Conservation (phyloP, 495 filamentous ascomycete species). For the Xylaria bambusicola region DNA sequence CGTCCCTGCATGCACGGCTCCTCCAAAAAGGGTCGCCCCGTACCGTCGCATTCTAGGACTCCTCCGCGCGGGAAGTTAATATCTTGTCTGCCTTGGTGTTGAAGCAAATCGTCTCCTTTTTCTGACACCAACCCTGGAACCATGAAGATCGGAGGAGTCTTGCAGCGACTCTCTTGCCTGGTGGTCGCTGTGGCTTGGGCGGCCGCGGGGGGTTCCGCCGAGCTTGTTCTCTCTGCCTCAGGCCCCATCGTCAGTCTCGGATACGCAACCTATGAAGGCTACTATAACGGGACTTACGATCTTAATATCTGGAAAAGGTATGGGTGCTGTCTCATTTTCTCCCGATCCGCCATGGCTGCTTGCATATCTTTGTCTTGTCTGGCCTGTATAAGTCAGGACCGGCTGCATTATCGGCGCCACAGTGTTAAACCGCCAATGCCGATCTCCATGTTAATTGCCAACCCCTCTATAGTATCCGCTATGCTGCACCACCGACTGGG, state of each 20-base stretch:
- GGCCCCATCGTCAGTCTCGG: constrained; percentile 38
- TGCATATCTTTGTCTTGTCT: no score
- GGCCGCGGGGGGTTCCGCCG: neutral
- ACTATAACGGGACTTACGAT: constrained; percentile 32
- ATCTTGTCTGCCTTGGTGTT: neutral
- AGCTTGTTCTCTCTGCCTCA: constrained; percentile 1
- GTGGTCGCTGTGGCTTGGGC: neutral
- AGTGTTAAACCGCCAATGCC: neutral
- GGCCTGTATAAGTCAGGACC: neutral
- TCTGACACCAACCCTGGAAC: neutral
- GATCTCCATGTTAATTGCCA: constrained; percentile 8
- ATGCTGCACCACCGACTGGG: constrained; percentile 37
- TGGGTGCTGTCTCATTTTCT: constrained; percentile 1
- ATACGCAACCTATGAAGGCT: constrained; percentile 45
- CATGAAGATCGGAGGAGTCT: neutral
- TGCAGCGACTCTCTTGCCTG: neutral
- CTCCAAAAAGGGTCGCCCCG: neutral
- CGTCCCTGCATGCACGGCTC: neutral
- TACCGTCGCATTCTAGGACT: neutral
- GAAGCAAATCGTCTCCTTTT: neutral
- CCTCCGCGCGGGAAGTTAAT: neutral
- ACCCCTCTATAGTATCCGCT: constrained; percentile 30
- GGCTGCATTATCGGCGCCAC: neutral
- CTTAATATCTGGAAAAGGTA: constrained; percentile 46
- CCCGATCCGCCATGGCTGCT: neutral